These are phyloP conservation scores for Entomortierella parvispora DNA, from an alignment of 192 early-diverging fungal species.

Conservation along the genomic window DNA sequence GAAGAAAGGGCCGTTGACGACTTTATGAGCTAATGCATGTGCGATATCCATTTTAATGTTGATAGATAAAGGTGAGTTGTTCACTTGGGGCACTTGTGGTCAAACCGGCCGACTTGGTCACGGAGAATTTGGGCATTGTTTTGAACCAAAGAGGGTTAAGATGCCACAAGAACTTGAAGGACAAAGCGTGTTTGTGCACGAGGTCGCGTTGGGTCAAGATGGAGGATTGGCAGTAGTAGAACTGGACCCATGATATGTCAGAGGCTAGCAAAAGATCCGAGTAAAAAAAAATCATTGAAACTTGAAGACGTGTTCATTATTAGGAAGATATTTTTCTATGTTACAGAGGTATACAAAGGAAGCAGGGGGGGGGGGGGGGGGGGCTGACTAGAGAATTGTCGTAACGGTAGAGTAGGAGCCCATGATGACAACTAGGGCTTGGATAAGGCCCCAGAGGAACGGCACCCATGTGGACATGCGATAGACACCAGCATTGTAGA, in stretches of 20 bases:
- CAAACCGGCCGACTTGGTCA: constrained; percentile 43
- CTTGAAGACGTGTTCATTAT: too few relatives aligned
- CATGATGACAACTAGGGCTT: constrained; percentile 70
- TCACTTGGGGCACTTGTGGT: constrained; percentile 48
- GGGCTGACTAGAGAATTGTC: constrained; percentile 52
- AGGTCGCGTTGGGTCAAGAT: constrained; percentile 41
- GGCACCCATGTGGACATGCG: constrained; percentile 80
- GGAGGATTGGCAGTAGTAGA: constrained; percentile 40
- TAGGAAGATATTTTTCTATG: too few relatives aligned
- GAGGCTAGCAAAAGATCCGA: background rate
- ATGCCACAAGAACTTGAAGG: constrained; percentile 35
- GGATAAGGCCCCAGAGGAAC: constrained; percentile 73
- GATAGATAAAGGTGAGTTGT: constrained; percentile 39
- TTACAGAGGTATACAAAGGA: background rate
- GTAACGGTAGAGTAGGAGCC: constrained; percentile 68
- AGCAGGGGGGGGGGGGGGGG: background rate
- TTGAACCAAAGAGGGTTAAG: constrained; percentile 23
- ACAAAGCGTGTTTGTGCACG: constrained; percentile 19
- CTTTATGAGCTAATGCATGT: too few relatives aligned
- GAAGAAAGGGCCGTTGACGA: too few relatives aligned
- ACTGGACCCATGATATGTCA: background rate
- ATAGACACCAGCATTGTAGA: constrained; percentile 72
- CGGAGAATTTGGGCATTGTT: constrained; percentile 35
- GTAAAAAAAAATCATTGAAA: background rate
- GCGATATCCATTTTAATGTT: background rate